Evolutionary conservation across 176 grass and related monocot species (phyloP).

Genomic region (Tillandsia fasciculata): DNA sequence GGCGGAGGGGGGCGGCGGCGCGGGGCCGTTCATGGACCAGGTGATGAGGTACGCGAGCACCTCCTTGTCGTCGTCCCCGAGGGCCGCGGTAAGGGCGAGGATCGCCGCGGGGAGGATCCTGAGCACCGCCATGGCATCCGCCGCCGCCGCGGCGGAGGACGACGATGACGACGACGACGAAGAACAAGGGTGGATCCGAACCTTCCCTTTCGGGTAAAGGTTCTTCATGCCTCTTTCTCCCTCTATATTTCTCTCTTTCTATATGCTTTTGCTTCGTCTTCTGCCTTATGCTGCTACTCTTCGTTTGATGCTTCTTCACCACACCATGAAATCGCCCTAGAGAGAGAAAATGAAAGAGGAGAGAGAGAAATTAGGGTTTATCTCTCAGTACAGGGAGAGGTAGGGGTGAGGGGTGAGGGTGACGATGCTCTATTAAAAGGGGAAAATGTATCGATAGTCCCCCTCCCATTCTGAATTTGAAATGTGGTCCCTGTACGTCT

Average conservation of each 20-base stretch:
- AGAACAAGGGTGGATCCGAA: constrained; percentile 40
- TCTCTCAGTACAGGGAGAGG: neutral
- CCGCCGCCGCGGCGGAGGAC: neutral
- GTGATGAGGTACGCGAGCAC: constrained; percentile 51
- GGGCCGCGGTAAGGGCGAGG: constrained; percentile 25
- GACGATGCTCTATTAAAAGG: too few relatives aligned
- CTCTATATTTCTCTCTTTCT: too few relatives aligned
- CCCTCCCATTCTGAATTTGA: too few relatives aligned
- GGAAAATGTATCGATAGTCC: too few relatives aligned
- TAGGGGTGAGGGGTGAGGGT: neutral
- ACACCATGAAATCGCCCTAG: neutral
- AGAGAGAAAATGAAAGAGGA: neutral
- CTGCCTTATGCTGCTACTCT: too few relatives aligned
- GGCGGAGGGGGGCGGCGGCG: neutral
- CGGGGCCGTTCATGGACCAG: constrained; percentile 14
- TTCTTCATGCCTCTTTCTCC: constrained; percentile 26
- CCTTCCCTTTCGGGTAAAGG: constrained; percentile 35
- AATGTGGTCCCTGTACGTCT: too few relatives aligned
- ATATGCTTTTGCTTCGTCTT: too few relatives aligned
- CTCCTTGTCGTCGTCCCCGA: constrained; percentile 37
- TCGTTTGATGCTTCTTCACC: too few relatives aligned
- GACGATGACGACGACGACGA: neutral
- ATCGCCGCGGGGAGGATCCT: constrained; percentile 38
- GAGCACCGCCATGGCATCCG: constrained; percentile 30
- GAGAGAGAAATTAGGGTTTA: neutral